Evolutionary conservation across 768 basidiomycete species (phyloP).

Genomic region (Mycena galopus): DNA sequence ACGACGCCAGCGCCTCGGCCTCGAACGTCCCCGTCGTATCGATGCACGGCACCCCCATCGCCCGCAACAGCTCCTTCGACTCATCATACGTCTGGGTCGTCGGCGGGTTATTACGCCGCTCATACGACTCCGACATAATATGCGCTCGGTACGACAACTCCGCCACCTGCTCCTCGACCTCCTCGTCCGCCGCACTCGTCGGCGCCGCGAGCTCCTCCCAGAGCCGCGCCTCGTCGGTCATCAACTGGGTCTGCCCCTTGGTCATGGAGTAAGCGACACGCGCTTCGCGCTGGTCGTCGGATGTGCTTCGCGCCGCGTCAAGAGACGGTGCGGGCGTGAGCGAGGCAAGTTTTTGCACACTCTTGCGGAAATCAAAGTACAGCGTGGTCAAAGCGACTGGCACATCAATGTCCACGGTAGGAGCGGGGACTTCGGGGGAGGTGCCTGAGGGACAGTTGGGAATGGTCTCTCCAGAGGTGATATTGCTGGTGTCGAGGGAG

Average conservation of each 20-base stretch:
- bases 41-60: conserved; percentile 89
- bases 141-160: conserved; percentile 42
- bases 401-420: neutral
- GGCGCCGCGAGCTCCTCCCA: conserved; percentile 62
- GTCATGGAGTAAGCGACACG: conserved; percentile 65
- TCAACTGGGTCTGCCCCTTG: conserved; percentile 71
- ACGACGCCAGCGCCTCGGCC: conserved; percentile 88
- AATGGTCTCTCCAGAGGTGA: conserved; percentile 30
- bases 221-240: conserved; percentile 69
- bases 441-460: neutral
- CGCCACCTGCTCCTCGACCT: conserved; percentile 23
- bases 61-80: conserved; percentile 73
- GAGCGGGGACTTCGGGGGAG: neutral
- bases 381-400: conserved; percentile 52
- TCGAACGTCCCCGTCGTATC: conserved; percentile 79
- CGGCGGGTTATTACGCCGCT: conserved; percentile 72
- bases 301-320: conserved; percentile 30
- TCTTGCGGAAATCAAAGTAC: conserved; percentile 64
- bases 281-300: conserved; percentile 47
- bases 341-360: conserved; percentile 58
- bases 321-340: conserved; percentile 44
- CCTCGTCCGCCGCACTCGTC: conserved; percentile 2
- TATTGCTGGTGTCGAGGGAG: neutral
- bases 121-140: conserved; percentile 73
- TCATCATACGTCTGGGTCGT: conserved; percentile 77